These are phyloP conservation scores for Candida ortonii DNA, from an alignment of 805 yeast species.

Conservation along the genomic window DNA sequence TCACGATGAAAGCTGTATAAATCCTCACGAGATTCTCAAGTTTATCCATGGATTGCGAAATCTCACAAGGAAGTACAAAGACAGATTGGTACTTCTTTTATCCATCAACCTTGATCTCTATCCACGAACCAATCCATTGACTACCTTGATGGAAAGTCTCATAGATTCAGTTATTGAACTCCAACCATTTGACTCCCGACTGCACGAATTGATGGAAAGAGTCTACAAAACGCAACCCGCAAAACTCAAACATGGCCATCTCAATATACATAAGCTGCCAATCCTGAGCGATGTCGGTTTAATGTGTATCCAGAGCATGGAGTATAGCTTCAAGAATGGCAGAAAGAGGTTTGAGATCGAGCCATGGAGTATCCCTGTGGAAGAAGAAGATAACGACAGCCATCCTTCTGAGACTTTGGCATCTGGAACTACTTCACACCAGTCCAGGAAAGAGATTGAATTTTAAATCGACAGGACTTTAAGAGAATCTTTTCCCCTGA, in stretches of 20 bases:
- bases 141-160: constrained; percentile 54
- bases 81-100: constrained; percentile 42
- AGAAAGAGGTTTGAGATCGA: constrained; percentile 80
- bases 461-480: constrained; percentile 5
- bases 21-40: constrained; percentile 49
- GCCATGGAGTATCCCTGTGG: constrained; percentile 97
- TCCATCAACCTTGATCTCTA: constrained; percentile 66
- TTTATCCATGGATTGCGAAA: constrained; percentile 60
- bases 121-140: constrained; percentile 48
- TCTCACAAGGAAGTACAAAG: constrained; percentile 44
- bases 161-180: constrained; percentile 69
- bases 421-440: constrained; percentile 1
- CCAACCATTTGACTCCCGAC: constrained; percentile 78
- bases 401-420: too few species aligned
- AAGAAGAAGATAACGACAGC: constrained; percentile 57
- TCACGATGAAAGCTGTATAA: constrained; percentile 37
- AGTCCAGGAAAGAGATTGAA: constrained; percentile 7
- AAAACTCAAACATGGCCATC: constrained; percentile 80
- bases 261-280: constrained; percentile 73
- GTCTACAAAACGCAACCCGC: constrained; percentile 71
- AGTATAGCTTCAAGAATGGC: constrained; percentile 84
- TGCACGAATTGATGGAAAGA: constrained; percentile 61
- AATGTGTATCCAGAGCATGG: constrained; percentile 72
- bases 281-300: constrained; percentile 70
- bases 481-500: constrained; percentile 3